Base-by-base conservation (phyloP, 2,329 filamentous ascomycete species). In the Aspergillus aculeatinus region DNA sequence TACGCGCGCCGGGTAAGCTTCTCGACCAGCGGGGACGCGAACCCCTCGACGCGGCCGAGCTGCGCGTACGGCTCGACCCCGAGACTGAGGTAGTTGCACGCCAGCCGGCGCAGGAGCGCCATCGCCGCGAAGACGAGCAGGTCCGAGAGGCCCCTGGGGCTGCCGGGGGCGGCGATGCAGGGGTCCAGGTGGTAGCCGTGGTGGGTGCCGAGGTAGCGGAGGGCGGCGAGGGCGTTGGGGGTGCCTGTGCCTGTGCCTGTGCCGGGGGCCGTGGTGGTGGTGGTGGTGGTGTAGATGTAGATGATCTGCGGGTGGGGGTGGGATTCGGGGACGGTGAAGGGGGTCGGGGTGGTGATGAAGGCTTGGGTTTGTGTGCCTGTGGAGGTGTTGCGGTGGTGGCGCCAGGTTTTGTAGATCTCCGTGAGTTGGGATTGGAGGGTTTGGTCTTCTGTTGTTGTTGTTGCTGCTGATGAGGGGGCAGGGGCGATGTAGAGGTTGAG, bases 131-230 rank as follows among this genome's bases (percentile, higher is more conserved):
- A 74, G 12, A 77, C 65, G 3, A 79, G 66, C 2, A 79, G 60
- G 23, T 79, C 77, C 9, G 70, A 76, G 19, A 78, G 70, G 4
- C 77, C 77, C 57, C 70, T 74, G 0, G 73, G 71, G 4, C 74
- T 71, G 0, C 66, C 67, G 0, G 75, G 74, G 4, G 67, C 63
- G 0, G 74, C 73, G 19, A 78, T 72, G 57, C 69, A 78, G 0
- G 77, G 77, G 50, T 79, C 77, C n/a, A 79, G 59, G 56, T 79
- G 77, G 58, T 78, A 79, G 14, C 76, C 77, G 3, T 68, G 62
- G 16, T 72, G 69, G 5, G 70, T 68, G 25, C 76, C 74, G 11
- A 79, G 66, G 19, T 67, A 71, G 10, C 77, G 72, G 2, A 79
- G 66, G 1, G 73, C 77, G 0, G 76, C 76, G 48, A 79, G 77